Percentiles rank a stretch among this genome's conserved stretches.
Conservation (phyloP, 2,329 filamentous ascomycete species). For the Basipetospora sp. region DNA sequence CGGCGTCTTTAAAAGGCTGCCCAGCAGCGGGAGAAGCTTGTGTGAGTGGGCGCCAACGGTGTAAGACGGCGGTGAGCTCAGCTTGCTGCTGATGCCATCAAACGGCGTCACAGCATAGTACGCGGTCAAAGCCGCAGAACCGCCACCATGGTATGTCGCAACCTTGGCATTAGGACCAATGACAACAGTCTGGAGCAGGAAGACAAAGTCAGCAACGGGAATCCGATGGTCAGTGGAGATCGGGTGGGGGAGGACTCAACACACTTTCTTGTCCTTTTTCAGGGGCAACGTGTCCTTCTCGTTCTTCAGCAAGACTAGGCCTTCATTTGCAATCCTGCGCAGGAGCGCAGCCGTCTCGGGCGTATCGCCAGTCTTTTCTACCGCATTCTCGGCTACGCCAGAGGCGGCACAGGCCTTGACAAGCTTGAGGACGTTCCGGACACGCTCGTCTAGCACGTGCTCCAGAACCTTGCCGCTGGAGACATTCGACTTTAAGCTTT, state of each 20-base stretch:
- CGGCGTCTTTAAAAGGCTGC: conserved; percentile 33
- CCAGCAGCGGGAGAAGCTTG: conserved; percentile 46
- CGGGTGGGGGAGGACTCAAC: no score
- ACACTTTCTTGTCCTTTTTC: conserved; percentile 39
- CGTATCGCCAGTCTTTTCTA: conserved; percentile 41
- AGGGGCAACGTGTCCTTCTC: conserved; percentile 48
- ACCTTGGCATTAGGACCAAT: conserved; percentile 44
- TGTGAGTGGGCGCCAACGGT: conserved; percentile 50
- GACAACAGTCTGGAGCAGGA: conserved; percentile 27
- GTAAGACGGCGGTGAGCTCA: conserved; percentile 30
- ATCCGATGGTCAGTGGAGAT: no score
- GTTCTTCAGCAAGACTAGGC: conserved; percentile 62
- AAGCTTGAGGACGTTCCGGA: conserved; percentile 41
- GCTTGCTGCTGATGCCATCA: conserved; percentile 49
- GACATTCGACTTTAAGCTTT: conserved; percentile 35
- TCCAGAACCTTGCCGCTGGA: conserved; percentile 40
- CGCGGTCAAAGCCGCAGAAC: conserved; percentile 43
- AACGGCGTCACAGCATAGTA: conserved; percentile 61
- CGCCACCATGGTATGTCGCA: conserved; percentile 47
- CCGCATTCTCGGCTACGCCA: conserved; percentile 38
- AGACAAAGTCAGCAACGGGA: conserved; percentile 12
- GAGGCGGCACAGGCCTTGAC: conserved; percentile 40
- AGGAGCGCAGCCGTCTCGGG: conserved; percentile 49
- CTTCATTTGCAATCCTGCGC: conserved; percentile 50
- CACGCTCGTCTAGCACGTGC: conserved; percentile 42